Evolutionary conservation across 2,329 filamentous ascomycete species (phyloP).

Genomic region (Falciphora oryzae): DNA sequence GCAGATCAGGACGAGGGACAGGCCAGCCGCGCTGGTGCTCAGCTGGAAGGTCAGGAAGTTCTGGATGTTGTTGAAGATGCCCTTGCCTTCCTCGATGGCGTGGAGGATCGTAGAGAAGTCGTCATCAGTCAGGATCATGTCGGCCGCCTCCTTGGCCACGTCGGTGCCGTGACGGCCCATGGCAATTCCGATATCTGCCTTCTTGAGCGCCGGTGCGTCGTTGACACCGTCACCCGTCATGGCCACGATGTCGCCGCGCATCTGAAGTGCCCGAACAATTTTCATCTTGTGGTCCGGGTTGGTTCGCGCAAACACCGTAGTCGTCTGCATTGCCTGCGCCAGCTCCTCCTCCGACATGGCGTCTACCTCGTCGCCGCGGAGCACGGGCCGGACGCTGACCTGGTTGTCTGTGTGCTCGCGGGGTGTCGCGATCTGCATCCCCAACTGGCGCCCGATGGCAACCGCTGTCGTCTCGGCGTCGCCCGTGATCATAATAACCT

Average conservation of each 20-base stretch:
- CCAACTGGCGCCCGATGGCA: conserved; percentile 90
- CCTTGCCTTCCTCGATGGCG: conserved; percentile 97
- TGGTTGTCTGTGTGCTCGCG: conserved; percentile 48
- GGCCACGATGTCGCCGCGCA: conserved; percentile 90
- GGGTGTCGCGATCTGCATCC: conserved; percentile 69
- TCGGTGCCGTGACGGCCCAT: conserved; percentile 96
- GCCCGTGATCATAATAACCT: conserved; percentile 98
- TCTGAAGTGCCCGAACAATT: conserved; percentile 86
- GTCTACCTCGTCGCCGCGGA: conserved; percentile 90
- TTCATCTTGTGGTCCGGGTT: conserved; percentile 98
- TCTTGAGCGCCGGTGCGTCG: conserved; percentile 92
- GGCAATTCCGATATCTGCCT: conserved; percentile 93
- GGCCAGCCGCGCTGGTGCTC: conserved; percentile 89
- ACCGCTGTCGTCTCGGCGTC: conserved; percentile 93
- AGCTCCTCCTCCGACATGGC: conserved; percentile 82
- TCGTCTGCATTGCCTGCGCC: conserved; percentile 75
- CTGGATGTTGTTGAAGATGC: conserved; percentile 99
- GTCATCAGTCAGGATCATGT: conserved; percentile 88
- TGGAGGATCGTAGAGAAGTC: conserved; percentile 88
- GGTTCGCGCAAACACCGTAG: conserved; percentile 92
- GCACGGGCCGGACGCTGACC: conserved; percentile 62
- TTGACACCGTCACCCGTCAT: conserved; percentile 99
- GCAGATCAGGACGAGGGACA: conserved; percentile 87
- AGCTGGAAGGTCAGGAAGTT: conserved; percentile 99
- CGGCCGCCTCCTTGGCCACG: conserved; percentile 92